A percentile compares a stretch with the other conserved stretches of the same genome.
These are phyloP conservation scores for Cladosporium austrohemisphaericum DNA, from an alignment of 2,329 filamentous ascomycete species.

Conservation along the genomic window DNA sequence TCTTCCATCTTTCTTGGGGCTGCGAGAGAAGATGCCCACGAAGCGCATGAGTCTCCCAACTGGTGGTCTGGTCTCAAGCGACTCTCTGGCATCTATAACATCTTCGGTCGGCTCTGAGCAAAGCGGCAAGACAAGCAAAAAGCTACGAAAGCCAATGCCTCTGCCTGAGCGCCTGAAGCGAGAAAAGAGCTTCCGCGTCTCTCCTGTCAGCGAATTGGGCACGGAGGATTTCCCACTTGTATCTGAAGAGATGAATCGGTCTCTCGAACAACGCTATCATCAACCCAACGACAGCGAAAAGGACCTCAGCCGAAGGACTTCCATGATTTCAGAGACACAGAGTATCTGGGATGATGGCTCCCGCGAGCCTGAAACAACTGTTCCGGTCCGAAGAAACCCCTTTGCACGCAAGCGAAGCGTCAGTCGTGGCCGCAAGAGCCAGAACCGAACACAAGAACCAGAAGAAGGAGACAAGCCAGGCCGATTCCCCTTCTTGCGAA, in stretches of 20 bases:
- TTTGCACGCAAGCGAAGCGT: constrained; percentile 11
- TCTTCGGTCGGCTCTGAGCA: constrained; percentile 15
- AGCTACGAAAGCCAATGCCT: constrained; percentile 32
- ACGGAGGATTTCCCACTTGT: constrained; percentile 2
- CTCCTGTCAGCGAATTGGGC: background rate
- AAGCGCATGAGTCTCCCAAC: constrained; percentile 14
- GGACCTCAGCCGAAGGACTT: constrained; percentile 5
- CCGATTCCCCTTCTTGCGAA: constrained; percentile 4
- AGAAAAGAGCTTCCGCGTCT: constrained; percentile 20
- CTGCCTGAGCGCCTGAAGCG: constrained; percentile 23
- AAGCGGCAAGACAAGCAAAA: constrained; percentile 22
- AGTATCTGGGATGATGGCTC: constrained; percentile 14
- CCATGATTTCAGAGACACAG: background rate
- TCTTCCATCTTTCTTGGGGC: background rate
- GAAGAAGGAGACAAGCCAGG: background rate
- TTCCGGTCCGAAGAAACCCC: constrained; percentile 4
- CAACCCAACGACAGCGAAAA: constrained; percentile 8
- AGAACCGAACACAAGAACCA: background rate
- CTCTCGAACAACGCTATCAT: constrained; percentile 8
- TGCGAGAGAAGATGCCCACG: background rate
- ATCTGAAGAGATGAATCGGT: constrained; percentile 6
- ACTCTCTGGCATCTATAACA: constrained; percentile 11
- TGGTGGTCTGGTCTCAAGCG: constrained; percentile 6
- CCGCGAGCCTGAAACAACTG: background rate
- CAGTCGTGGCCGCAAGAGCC: constrained; percentile 4